These are phyloP conservation scores for Aurantiochytrium sp. DNA, from an alignment of 108 stramenopile species.

Conservation along the genomic window DNA sequence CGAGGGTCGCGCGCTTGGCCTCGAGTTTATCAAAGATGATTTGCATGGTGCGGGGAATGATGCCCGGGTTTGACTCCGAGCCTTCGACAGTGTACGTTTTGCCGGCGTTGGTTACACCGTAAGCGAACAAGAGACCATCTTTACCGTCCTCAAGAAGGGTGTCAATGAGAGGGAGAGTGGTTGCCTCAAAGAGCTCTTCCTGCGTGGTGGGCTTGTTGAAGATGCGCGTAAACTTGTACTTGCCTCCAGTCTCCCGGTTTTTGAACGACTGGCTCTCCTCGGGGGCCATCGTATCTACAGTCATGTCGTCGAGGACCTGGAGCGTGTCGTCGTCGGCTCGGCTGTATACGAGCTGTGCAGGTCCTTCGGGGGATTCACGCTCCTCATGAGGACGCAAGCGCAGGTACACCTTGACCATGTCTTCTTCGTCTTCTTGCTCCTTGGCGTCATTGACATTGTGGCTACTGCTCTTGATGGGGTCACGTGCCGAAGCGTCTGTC, in stretches of 20 bases:
- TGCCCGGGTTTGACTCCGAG: slow-evolving; percentile 24
- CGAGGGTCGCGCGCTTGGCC: not conserved
- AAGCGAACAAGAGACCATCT: slow-evolving; percentile 73
- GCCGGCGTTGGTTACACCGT: slow-evolving; percentile 96
- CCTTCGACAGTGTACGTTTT: slow-evolving; percentile 96
- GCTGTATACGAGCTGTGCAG: not conserved
- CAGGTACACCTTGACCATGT: slow-evolving; percentile 14
- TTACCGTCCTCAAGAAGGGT: slow-evolving; percentile 22
- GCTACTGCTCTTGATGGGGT: too few relatives aligned
- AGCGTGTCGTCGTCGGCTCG: not conserved
- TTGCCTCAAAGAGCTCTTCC: slow-evolving; percentile 25
- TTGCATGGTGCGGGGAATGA: slow-evolving; percentile 43
- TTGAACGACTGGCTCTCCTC: slow-evolving; percentile 1
- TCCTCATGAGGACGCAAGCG: not conserved
- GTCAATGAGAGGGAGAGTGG: slow-evolving; percentile 33
- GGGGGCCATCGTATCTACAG: not conserved
- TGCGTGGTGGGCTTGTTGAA: slow-evolving; percentile 30
- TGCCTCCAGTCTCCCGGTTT: slow-evolving; percentile 16
- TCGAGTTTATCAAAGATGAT: slow-evolving; percentile 57
- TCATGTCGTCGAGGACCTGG: not conserved
- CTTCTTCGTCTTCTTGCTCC: not conserved
- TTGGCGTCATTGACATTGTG: not conserved
- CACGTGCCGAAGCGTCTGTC: too few relatives aligned
- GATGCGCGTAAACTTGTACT: slow-evolving; percentile 36
- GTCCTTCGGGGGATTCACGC: not conserved